These are phyloP conservation scores for Pseudonectria foliicola DNA, from an alignment of 2,329 filamentous ascomycete genomes.

Conservation along the genomic window DNA sequence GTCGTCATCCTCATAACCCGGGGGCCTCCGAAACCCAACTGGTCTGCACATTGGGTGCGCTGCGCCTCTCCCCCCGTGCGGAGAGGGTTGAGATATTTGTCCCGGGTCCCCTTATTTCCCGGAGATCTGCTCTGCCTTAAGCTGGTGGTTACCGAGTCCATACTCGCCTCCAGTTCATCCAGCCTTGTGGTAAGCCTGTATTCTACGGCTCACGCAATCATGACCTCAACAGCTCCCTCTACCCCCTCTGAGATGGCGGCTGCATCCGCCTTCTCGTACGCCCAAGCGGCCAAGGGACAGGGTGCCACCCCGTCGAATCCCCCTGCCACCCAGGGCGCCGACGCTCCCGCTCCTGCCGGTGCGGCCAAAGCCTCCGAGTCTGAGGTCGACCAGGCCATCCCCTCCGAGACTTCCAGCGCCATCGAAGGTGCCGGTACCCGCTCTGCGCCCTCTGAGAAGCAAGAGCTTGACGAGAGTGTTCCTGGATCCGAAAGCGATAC, in stretches of 20 bases:
- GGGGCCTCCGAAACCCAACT: constrained; percentile 14
- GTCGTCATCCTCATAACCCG: constrained; percentile 15
- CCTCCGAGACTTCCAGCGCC: constrained; percentile 18
- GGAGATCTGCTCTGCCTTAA: constrained; percentile 11
- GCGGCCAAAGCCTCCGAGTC: constrained; percentile 19
- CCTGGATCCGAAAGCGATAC: constrained; percentile 31
- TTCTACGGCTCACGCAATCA: constrained; percentile 17
- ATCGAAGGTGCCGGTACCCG: constrained; percentile 16
- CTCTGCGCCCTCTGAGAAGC: constrained; percentile 23
- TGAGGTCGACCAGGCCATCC: constrained; percentile 19
- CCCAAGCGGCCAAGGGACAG: constrained; percentile 86
- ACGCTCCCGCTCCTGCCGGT: constrained; percentile 21
- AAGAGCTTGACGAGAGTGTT: constrained; percentile 25
- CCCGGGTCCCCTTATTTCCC: constrained; percentile 11
- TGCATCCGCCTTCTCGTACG: constrained; percentile 75
- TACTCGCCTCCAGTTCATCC: constrained; percentile 10
- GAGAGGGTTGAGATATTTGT: constrained; percentile 20
- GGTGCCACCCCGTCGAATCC: constrained; percentile 31
- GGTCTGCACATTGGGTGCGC: constrained; percentile 17
- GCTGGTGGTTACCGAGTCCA: constrained; percentile 15
- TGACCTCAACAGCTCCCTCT: constrained; percentile 21
- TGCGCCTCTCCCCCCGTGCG: constrained; percentile 15
- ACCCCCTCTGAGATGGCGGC: constrained; percentile 41
- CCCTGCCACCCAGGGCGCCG: constrained; percentile 18
- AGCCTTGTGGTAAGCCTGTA: constrained; percentile 12